These are phyloP conservation scores for Ustilago trichophora DNA, from an alignment of 1,284 basidiomycete genomes.

Conservation along the genomic window DNA sequence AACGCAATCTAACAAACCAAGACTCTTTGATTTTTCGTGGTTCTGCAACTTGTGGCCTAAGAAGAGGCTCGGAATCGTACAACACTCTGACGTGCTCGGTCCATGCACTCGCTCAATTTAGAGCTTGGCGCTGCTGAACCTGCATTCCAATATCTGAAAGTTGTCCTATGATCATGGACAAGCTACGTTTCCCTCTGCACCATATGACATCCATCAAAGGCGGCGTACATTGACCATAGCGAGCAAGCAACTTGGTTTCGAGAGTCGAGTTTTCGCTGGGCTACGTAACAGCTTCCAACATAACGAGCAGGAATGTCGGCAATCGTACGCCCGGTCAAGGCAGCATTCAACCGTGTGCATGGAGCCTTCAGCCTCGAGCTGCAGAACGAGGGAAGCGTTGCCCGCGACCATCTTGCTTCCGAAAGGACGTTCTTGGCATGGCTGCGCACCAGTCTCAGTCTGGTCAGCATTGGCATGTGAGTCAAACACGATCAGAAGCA, in stretches of 20 bases:
- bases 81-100: constrained; percentile 2
- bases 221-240: too few species aligned
- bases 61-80: too few species aligned
- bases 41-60: too few species aligned
- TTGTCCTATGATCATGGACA: too few species aligned
- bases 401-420: constrained; percentile 65
- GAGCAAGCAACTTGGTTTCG: too few species aligned
- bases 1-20: neutral
- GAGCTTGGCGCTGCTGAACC: constrained; percentile 2
- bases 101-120: neutral
- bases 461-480: constrained; percentile 61
- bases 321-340: constrained; percentile 15
- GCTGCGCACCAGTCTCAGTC: constrained; percentile 64
- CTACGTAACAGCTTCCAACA: too few species aligned
- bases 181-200: too few species aligned
- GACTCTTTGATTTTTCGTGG: too few species aligned
- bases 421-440: constrained; percentile 67
- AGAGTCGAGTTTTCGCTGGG: too few species aligned
- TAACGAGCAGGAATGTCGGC: too few species aligned
- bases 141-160: too few species aligned
- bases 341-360: constrained; percentile 14
- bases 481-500: constrained; percentile 2
- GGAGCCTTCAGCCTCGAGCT: constrained; percentile 43
- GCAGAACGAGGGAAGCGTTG: constrained; percentile 65
- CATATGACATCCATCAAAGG: too few species aligned